Conservation (phyloP, 2,329 filamentous ascomycete species). For the Pestalotiopsis sp. region DNA sequence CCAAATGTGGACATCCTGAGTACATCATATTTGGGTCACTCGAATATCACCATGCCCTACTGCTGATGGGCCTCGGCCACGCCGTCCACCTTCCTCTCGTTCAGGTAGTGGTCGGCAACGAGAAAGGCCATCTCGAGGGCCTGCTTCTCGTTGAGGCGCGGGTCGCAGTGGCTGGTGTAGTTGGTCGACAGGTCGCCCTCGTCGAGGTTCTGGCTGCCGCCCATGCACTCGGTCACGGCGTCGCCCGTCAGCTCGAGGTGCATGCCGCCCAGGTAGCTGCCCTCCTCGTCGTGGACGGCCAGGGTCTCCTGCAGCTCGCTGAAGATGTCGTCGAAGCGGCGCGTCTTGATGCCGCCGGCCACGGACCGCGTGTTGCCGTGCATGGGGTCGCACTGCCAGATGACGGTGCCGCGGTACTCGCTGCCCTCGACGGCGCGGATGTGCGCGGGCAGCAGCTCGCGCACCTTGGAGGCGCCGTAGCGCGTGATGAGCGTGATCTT, state of each 20-base stretch:
- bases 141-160: conserved; percentile 95
- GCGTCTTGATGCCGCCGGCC: conserved; percentile 82
- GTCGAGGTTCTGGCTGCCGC: conserved; percentile 82
- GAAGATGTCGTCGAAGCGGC: conserved; percentile 88
- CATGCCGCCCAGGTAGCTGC: conserved; percentile 88
- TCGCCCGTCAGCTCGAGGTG: conserved; percentile 96
- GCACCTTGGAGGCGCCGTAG: conserved; percentile 82
- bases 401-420: conserved; percentile 67
- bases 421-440: conserved; percentile 87
- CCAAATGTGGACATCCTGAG: background rate
- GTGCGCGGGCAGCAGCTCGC: conserved; percentile 75
- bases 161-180: conserved; percentile 96
- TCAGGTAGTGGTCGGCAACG: conserved; percentile 77
- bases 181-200: conserved; percentile 89
- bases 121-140: conserved; percentile 93
- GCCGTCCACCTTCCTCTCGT: conserved; percentile 30
- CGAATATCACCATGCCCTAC: background rate
- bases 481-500: conserved; percentile 97
- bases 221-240: conserved; percentile 93
- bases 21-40: background rate
- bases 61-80: background rate
- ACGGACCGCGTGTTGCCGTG: conserved; percentile 80
- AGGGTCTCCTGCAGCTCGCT: conserved; percentile 83
- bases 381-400: conserved; percentile 99
- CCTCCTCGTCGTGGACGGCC: conserved; percentile 79